Percentiles rank a stretch among this genome's conserved stretches.
phyloP scores from a whole-genome alignment of 148 eudicot species.

The Nepenthes mirabilis region DNA sequence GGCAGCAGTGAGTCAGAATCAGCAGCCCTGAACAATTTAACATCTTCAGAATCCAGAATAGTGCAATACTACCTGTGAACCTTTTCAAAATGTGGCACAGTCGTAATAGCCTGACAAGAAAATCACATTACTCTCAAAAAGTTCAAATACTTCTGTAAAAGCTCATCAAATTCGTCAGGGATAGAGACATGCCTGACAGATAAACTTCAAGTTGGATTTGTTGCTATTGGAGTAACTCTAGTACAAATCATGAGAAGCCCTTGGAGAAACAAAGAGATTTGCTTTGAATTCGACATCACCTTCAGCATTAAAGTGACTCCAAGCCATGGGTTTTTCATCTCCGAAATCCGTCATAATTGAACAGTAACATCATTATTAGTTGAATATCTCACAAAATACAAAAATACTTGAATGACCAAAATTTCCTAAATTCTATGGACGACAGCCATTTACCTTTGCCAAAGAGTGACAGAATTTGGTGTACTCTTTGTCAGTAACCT shows the following conservation, averaged over 20 bases:
- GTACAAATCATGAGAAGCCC: conserved; percentile 91
- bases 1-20: conserved; percentile 94
- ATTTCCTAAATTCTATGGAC: not conserved
- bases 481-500: conserved; percentile 96
- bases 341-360: conserved; percentile 52
- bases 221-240: conserved; percentile 91
- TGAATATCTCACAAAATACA: not conserved
- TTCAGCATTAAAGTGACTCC: conserved; percentile 98
- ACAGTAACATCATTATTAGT: not conserved
- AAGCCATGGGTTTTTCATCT: conserved; percentile 83
- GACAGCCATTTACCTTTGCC: conserved; percentile 52
- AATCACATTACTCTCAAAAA: conserved; percentile 57
- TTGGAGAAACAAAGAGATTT: conserved; percentile 86
- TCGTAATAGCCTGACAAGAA: not conserved
- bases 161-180: conserved; percentile 96
- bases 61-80: not conserved
- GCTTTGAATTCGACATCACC: conserved; percentile 99
- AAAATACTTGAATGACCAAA: not conserved
- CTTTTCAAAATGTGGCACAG: not conserved
- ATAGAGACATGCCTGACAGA: conserved; percentile 91
- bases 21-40: conserved; percentile 59
- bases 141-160: conserved; percentile 84
- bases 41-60: conserved; percentile 7
- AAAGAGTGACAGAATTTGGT: conserved; percentile 81
- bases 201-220: conserved; percentile 77